Evolutionary conservation across 1,139 yeast species (phyloP).

Genomic region (Taphrina confusa): DNA sequence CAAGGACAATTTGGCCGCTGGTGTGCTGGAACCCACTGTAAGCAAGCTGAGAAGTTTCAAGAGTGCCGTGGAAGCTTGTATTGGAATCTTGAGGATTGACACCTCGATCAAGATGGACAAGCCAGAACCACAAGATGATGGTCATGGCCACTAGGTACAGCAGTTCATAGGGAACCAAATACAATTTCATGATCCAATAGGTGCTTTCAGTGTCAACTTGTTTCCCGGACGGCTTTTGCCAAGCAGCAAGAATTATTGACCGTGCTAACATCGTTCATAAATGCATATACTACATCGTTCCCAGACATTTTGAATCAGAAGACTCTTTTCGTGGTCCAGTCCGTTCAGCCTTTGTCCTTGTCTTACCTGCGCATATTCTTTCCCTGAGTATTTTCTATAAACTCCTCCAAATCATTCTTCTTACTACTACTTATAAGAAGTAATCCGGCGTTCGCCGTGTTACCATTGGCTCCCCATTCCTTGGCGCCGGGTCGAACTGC

Average conservation of each 20-base stretch:
- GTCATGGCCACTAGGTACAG: conserved; percentile 46
- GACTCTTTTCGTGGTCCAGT: too few species aligned
- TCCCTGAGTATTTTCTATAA: not conserved
- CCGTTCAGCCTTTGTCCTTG: too few species aligned
- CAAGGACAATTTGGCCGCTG: conserved; percentile 77
- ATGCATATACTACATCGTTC: conserved; percentile 18
- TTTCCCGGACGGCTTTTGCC: too few species aligned
- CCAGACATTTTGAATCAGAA: too few species aligned
- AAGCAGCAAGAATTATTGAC: not conserved
- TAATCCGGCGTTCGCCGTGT: conserved; percentile 38
- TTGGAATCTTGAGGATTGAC: conserved; percentile 95
- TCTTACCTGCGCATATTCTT: not conserved
- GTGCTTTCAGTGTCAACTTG: too few species aligned
- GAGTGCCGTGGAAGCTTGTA: conserved; percentile 96
- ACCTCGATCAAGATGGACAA: conserved; percentile 97
- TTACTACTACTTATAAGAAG: conserved; percentile 30
- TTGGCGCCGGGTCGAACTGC: conserved; percentile 90
- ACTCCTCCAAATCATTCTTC: conserved; percentile 1
- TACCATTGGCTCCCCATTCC: conserved; percentile 62
- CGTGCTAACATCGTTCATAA: not conserved
- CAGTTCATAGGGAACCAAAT: not conserved
- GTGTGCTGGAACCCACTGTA: conserved; percentile 93
- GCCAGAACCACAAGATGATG: conserved; percentile 84
- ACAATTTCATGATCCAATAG: too few species aligned
- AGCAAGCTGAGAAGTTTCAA: conserved; percentile 90